phyloP scores from a whole-genome alignment of 371 early-diverging fungal species.

The Parasitella parasitica region DNA sequence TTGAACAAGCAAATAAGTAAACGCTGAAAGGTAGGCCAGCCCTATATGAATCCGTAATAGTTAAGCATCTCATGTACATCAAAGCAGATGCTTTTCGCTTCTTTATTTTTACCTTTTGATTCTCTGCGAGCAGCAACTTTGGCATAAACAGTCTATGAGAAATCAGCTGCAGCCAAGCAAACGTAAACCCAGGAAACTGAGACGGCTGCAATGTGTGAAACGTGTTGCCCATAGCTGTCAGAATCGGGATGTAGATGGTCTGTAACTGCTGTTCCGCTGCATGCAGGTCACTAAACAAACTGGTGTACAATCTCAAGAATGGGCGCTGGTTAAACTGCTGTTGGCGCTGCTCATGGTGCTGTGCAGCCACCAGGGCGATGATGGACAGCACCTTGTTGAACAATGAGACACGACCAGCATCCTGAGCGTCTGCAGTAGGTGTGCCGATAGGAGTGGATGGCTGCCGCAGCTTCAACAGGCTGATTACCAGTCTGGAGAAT shows the following conservation, averaged over 20 bases:
- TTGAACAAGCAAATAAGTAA: slow-evolving; percentile 80
- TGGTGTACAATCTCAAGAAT: slow-evolving; percentile 87
- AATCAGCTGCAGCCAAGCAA: slow-evolving; percentile 95
- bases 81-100: not conserved
- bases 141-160: slow-evolving; percentile 94
- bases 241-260: slow-evolving; percentile 68
- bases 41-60: too few species aligned
- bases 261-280: slow-evolving; percentile 68
- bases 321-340: slow-evolving; percentile 89
- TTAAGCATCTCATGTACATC: too few species aligned
- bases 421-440: slow-evolving; percentile 15
- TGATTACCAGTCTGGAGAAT: slow-evolving; percentile 76
- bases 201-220: slow-evolving; percentile 84
- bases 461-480: slow-evolving; percentile 59
- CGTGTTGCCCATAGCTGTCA: slow-evolving; percentile 76
- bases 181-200: slow-evolving; percentile 93
- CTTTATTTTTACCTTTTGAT: slow-evolving; percentile 56
- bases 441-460: slow-evolving; percentile 19
- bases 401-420: slow-evolving; percentile 52
- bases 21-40: slow-evolving; percentile 87
- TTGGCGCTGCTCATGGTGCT: slow-evolving; percentile 80
- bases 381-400: slow-evolving; percentile 82
- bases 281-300: slow-evolving; percentile 82
- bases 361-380: slow-evolving; percentile 78
- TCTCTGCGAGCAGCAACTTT: slow-evolving; percentile 73